Evolutionary conservation across 306 rosid genomes (phyloP), one percentile per base, ranked within the genome.

Genomic region (Potentilla sterilis): DNA sequence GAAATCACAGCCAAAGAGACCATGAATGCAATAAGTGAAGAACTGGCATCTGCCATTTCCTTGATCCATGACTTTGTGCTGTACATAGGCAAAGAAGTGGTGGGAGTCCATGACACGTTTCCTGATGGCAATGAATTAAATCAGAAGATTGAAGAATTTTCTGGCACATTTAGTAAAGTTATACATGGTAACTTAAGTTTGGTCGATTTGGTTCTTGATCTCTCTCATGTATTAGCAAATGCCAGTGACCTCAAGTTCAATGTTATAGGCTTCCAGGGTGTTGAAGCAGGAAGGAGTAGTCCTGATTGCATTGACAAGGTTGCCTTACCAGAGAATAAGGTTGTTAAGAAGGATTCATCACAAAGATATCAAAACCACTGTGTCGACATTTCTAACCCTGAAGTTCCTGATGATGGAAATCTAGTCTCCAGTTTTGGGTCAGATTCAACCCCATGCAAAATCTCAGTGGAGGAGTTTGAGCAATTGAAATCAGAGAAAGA

Each of bases 241-340:
- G 96, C 93, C 69, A 82, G 92, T 67, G 96, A 85, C 19, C 90
- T 96, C 80, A 89, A 89, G 84, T 89, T 88, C 76, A 82, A 84
- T 70, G 91, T 86, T 80, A 86, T 88, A 73, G 92, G 90, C 32
- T 90, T 87, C 88, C 89, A 87, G 84, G 86, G 85, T 75, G 64
- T 81, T 63, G 93, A 85, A 81, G 85, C 84, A 6, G 99, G 91
- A 84, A 70, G 83, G 34, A 89, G 46, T 78, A 88, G 96, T 85
- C 93, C 96, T 44, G 97, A 95, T 86, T 96, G 98, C 83, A 96
- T 96, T 68, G 99, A 96, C 86, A 96, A 96, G 87, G 89, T 96
- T 74, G 99, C 89, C 48, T 81, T 96, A 80, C 97, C 97, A 5
- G 97, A 95, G 83, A 89, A 92, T 66, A 95, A 87, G 86, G 81